A percentile compares a stretch with the other conserved stretches of the same genome.
These are phyloP conservation scores for Recurvomyces mirabilis DNA, from an alignment of 495 filamentous ascomycete species.

Conservation along the genomic window DNA sequence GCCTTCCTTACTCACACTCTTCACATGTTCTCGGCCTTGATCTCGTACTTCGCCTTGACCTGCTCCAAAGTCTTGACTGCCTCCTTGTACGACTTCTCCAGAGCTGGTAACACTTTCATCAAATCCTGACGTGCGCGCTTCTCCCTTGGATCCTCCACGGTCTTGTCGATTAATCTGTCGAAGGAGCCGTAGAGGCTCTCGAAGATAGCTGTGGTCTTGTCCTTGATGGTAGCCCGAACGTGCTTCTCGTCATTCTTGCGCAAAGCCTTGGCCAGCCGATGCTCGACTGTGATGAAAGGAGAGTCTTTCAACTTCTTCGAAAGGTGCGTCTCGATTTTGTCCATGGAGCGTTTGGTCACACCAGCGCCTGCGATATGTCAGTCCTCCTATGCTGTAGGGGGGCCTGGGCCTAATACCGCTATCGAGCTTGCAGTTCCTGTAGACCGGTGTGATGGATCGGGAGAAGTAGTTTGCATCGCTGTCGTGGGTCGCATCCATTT, in stretches of 20 bases:
- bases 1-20: too few species aligned
- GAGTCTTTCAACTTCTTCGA: background rate
- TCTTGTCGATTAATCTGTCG: background rate
- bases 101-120: background rate
- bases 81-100: background rate
- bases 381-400: background rate
- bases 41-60: background rate
- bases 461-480: background rate
- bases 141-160: constrained; percentile 2
- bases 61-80: background rate
- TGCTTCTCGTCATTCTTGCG: background rate
- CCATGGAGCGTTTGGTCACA: constrained; percentile 1
- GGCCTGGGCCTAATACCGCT: background rate
- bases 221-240: too few species aligned
- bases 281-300: background rate
- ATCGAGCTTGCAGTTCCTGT: constrained; percentile 1
- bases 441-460: background rate
- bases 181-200: background rate
- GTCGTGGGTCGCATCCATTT: constrained; percentile 1
- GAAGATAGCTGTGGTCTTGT: too few species aligned
- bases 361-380: background rate
- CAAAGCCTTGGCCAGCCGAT: background rate
- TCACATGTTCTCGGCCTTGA: too few species aligned
- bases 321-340: constrained; percentile 2
- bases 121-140: background rate